Evolutionary conservation across 1,139 yeast genomes (phyloP).

Genomic region (Sugiyamaella castrensis): DNA sequence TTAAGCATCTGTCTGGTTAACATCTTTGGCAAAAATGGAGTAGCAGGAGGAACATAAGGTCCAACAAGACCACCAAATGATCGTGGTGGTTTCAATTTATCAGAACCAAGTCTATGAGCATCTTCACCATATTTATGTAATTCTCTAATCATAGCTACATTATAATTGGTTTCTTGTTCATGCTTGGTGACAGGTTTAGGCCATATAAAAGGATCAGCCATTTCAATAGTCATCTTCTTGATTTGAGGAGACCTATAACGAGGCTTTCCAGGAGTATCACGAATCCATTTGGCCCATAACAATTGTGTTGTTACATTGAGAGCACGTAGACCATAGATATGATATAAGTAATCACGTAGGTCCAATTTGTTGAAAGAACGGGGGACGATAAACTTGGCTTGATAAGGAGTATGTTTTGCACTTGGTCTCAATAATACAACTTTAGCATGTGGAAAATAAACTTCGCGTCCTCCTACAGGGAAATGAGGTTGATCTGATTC

Average conservation of each 20-base stretch:
- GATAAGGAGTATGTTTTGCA: slow-evolving; percentile 93
- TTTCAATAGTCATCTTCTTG: slow-evolving; percentile 92
- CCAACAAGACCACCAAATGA: slow-evolving; percentile 79
- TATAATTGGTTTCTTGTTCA: slow-evolving; percentile 36
- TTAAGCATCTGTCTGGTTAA: slow-evolving; percentile 28
- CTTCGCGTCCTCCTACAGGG: slow-evolving; percentile 65
- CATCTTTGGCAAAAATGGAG: slow-evolving; percentile 64
- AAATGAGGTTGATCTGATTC: slow-evolving; percentile 74
- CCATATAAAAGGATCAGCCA: slow-evolving; percentile 93
- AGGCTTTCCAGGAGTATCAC: slow-evolving; percentile 60
- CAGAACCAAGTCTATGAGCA: slow-evolving; percentile 58
- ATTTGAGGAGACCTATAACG: slow-evolving; percentile 77
- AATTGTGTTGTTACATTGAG: slow-evolving; percentile 83
- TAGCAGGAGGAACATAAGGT: slow-evolving; percentile 62
- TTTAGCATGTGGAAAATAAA: slow-evolving; percentile 82
- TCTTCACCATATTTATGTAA: slow-evolving; percentile 41
- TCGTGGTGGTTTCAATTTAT: slow-evolving; percentile 59
- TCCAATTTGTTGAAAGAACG: slow-evolving; percentile 87
- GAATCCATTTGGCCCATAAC: slow-evolving; percentile 65
- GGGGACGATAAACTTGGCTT: slow-evolving; percentile 92
- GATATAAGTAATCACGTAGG: slow-evolving; percentile 84
- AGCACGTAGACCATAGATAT: slow-evolving; percentile 83
- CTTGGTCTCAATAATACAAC: slow-evolving; percentile 77
- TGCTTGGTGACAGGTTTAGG: slow-evolving; percentile 56
- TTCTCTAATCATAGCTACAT: slow-evolving; percentile 29